Base-by-base conservation (phyloP, 148 eudicot species). In the Chenopodium album region DNA sequence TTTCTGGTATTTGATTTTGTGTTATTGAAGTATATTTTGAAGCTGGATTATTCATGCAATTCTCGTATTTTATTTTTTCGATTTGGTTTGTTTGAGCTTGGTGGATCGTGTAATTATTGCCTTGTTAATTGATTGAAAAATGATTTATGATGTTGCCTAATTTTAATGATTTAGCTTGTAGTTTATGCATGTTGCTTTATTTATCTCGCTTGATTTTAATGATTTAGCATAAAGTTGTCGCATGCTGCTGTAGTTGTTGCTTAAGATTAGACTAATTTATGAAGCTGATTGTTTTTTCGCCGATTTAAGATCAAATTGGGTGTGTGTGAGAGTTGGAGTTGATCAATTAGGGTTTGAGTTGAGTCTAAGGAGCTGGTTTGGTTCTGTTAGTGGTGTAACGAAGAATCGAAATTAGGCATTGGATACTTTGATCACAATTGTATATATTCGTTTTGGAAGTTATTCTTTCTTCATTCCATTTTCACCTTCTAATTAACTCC, bases 1-100 rank as follows among this genome's bases (percentile, higher is more conserved):
- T 20, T 23, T 76, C 64, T 47, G 67, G 60, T 26, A 16, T 28
- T 11, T 12, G 56, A 47, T 64, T 17, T n/a, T 2, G 20, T 29
- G 12, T 9, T 7, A 31, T 23, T 46, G 46, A 54, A 75, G 67
- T 68, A 14, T 20, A 7, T 75, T 50, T 66, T 50, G 14, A 9
- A 20, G 1, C 20, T 46, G 9, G 46, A 28, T 28, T 31, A 20
- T 78, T 69, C 28, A 17, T 79, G 66, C 26, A 67, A 1, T 81
- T 75, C 26, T 9, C 9, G 7, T 17, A 4, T 17, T 17, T 7
- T 32, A 67, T 48, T 17, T 4, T 54, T 32, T 54, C 19, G 44
- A 50, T 66, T 46, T 9, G 71, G 71, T 59, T 82, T 76, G 74
- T 14, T 44, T 78, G 10, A 62, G 62, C 31, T 47, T 9, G 29